A percentile compares a stretch with the other conserved stretches of the same genome.
Evolutionary conservation across 2,329 filamentous ascomycete genomes (phyloP).

Genomic region (Neoarthrinium moseri): DNA sequence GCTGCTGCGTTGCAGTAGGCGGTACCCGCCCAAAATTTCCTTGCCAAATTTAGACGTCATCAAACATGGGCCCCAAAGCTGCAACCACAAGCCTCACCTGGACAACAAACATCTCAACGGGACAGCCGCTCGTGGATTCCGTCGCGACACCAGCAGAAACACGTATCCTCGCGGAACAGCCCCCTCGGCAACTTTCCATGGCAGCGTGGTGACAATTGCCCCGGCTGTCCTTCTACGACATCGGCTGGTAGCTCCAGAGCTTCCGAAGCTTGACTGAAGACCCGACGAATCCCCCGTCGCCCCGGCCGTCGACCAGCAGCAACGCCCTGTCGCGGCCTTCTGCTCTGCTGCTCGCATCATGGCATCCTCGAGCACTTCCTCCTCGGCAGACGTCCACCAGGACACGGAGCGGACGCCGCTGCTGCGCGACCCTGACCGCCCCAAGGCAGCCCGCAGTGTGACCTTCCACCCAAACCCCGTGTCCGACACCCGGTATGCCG

Average conservation of each 20-base stretch:
- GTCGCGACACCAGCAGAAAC: too few relatives aligned
- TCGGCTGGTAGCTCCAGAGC: too few relatives aligned
- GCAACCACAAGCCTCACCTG: too few relatives aligned
- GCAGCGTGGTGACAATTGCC: too few relatives aligned
- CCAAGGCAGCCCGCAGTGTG: constrained; percentile 60
- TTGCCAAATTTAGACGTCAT: constrained; percentile 7
- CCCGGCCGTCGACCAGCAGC: not conserved
- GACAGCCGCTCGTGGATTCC: too few relatives aligned
- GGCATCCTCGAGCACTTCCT: constrained; percentile 22
- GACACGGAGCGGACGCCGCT: constrained; percentile 29
- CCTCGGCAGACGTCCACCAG: constrained; percentile 11
- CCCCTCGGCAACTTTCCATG: too few relatives aligned
- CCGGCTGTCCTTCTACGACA: too few relatives aligned
- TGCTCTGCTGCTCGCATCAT: constrained; percentile 12
- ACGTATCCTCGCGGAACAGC: too few relatives aligned
- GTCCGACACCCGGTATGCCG: constrained; percentile 58
- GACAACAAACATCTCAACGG: too few relatives aligned
- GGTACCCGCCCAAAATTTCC: constrained; percentile 4
- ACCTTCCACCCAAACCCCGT: constrained; percentile 74
- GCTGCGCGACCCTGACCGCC: constrained; percentile 30
- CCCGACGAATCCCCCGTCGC: too few relatives aligned
- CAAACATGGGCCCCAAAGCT: constrained; percentile 3
- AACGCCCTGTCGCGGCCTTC: not conserved
- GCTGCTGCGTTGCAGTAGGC: not conserved
- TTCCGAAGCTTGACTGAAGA: too few relatives aligned